A percentile compares a stretch with the other conserved stretches of the same genome.
phyloP scores from a whole-genome alignment of 73 alveolate genomes.

The Uronychia setigera region DNA sequence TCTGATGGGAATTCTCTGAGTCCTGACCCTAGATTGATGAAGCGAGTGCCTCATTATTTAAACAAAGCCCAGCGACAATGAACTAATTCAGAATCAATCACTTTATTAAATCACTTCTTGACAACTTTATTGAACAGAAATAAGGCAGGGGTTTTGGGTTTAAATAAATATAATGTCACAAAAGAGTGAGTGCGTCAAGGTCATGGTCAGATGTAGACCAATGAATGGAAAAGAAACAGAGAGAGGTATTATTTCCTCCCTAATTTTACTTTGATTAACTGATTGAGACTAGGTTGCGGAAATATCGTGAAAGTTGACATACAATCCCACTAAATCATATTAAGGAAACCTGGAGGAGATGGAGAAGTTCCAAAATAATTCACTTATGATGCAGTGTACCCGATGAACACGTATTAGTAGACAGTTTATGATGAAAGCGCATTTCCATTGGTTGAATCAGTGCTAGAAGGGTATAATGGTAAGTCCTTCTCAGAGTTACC shows the following conservation, averaged over 20 bases:
- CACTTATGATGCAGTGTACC: constrained; percentile 85
- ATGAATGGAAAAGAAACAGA: constrained; percentile 68
- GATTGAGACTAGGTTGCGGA: constrained; percentile 10
- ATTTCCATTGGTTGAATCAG: constrained; percentile 78
- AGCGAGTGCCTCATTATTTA: too few species aligned
- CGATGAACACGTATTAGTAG: constrained; percentile 69
- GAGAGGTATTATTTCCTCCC: too few species aligned
- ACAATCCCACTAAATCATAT: constrained; percentile 3
- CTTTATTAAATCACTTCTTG: too few species aligned
- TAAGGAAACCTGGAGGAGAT: constrained; percentile 19
- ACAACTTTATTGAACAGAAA: too few species aligned
- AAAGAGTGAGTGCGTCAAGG: constrained; percentile 72
- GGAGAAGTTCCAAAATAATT: constrained; percentile 67
- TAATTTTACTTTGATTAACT: too few species aligned
- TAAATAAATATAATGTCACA: too few species aligned
- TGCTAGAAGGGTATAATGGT: constrained; percentile 58
- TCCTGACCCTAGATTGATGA: not conserved
- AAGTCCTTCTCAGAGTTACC: constrained; percentile 21
- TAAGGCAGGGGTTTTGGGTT: too few species aligned
- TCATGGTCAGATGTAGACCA: constrained; percentile 83
- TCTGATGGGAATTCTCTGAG: not conserved
- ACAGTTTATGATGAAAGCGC: constrained; percentile 83
- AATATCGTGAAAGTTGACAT: not conserved
- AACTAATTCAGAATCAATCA: too few species aligned
- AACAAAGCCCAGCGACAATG: too few species aligned